Evolutionary conservation across 1,139 yeast genomes (phyloP), one percentile per base, ranked within the genome.

Genomic region (Pneumocystis murina): DNA sequence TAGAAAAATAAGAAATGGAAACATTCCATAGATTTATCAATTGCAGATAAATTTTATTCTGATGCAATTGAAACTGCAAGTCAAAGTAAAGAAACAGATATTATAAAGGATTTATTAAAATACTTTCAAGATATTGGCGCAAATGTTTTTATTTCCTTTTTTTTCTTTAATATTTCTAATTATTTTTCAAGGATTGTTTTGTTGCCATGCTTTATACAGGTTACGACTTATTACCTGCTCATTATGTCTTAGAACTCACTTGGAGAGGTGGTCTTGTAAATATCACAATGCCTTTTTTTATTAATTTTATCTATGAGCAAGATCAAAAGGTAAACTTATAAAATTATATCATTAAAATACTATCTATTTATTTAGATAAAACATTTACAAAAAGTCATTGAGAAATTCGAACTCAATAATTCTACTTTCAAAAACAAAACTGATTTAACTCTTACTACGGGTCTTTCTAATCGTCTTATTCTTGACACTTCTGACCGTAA

Each of bases 101-200:
- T 92, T 73, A 91, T 95, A 38, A 95, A 89, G 74, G 98, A 91
- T 67, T 79, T 89, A 69, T 79, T 92, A 73, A 83, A 86, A 67
- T 94, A 92, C 78, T 92, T 92, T 75, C 97, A 94, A 67, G 97
- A 91, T 72, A 90, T 95, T 61, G 98, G 96, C 71, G 92, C 92
- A 78, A 90, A 86, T 75, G 98, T 92, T 78, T 89, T 96, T 72
- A 88, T 89, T 73, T 88, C 90, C 71, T 97, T 96, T 12, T 82
- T 91, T 67, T 80, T 94, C 71, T 94, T 86, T 77, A 79, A 91
- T 6, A 87, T 95, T 71, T 94, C 92, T 75, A 89, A 87, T 65
- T 79, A 84, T 71, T 80, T 92, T 69, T 83, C n/a, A 98, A 80
- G 95, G 74, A 87, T 90, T 75, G 82, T 83, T 68, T 82, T 92